phyloP scores from a whole-genome alignment of 2,329 filamentous ascomycete species.

The Fusarium sp. region DNA sequence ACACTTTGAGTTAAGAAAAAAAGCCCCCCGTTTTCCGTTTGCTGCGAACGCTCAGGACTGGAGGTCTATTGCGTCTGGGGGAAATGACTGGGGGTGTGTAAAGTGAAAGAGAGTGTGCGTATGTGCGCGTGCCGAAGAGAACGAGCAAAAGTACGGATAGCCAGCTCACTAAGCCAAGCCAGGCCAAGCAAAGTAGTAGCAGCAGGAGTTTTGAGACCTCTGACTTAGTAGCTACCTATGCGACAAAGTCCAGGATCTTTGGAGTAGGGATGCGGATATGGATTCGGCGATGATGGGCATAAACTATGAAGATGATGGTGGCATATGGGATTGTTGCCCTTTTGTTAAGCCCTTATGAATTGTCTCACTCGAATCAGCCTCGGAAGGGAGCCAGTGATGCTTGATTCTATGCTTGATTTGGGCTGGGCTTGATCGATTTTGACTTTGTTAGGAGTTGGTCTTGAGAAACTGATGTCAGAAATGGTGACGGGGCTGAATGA shows the following conservation, averaged over 20 bases:
- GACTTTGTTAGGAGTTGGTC: conserved; percentile 7
- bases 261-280: neutral
- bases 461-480: conserved; percentile 34
- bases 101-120: neutral
- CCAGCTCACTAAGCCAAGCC: conserved; percentile 5
- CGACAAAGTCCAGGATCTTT: conserved; percentile 20
- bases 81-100: conserved; percentile 11
- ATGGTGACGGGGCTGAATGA: conserved; percentile 27
- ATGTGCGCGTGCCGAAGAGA: conserved; percentile 16
- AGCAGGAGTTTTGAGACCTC: conserved; percentile 2
- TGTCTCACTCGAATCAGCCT: neutral
- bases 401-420: conserved; percentile 4
- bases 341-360: conserved; percentile 2
- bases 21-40: conserved; percentile 20
- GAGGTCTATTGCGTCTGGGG: conserved; percentile 19
- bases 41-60: conserved; percentile 7
- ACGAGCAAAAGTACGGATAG: neutral
- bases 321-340: neutral
- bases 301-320: neutral
- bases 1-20: neutral
- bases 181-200: conserved; percentile 12
- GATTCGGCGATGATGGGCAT: conserved; percentile 3
- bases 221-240: neutral
- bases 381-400: neutral
- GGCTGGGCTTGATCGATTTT: conserved; percentile 3